Conservation (phyloP, 352 stramenopile genomes). For the Halophytophthora polymorphica region DNA sequence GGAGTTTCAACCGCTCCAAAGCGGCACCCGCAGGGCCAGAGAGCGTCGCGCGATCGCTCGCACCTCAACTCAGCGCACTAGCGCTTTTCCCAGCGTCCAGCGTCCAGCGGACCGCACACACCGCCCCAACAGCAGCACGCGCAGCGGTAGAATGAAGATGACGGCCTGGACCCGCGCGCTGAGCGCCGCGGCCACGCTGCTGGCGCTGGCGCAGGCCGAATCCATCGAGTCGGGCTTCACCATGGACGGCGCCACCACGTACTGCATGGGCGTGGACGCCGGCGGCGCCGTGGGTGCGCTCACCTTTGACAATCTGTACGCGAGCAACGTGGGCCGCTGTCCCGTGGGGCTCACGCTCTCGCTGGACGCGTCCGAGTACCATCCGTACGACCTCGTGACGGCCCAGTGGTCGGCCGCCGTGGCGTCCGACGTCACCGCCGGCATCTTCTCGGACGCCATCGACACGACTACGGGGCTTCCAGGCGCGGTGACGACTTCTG, state of each 20-base stretch:
- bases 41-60: no score
- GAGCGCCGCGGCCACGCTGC: slow-evolving; percentile 1
- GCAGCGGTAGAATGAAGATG: no score
- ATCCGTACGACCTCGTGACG: slow-evolving; percentile 43
- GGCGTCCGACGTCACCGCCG: slow-evolving; percentile 26
- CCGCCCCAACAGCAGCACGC: neutral
- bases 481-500: slow-evolving; percentile 30
- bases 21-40: no score
- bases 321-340: slow-evolving; percentile 51
- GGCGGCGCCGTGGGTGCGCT: slow-evolving; percentile 24
- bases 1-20: no score
- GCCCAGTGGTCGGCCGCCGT: slow-evolving; percentile 53
- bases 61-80: no score
- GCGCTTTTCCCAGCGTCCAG: slow-evolving; percentile 28
- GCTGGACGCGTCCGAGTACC: slow-evolving; percentile 34
- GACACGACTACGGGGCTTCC: slow-evolving; percentile 37
- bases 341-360: slow-evolving; percentile 49
- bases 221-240: slow-evolving; percentile 62
- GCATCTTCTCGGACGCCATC: slow-evolving; percentile 67
- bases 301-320: slow-evolving; percentile 41
- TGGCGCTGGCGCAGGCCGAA: slow-evolving; percentile 14
- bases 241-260: slow-evolving; percentile 61
- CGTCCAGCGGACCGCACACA: slow-evolving; percentile 11
- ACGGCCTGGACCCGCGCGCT: slow-evolving; percentile 23
- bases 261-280: slow-evolving; percentile 58